Evolutionary conservation across 2,329 filamentous ascomycete genomes (phyloP), one percentile per base, ranked within the genome.

Genomic region (Nemania sp.): DNA sequence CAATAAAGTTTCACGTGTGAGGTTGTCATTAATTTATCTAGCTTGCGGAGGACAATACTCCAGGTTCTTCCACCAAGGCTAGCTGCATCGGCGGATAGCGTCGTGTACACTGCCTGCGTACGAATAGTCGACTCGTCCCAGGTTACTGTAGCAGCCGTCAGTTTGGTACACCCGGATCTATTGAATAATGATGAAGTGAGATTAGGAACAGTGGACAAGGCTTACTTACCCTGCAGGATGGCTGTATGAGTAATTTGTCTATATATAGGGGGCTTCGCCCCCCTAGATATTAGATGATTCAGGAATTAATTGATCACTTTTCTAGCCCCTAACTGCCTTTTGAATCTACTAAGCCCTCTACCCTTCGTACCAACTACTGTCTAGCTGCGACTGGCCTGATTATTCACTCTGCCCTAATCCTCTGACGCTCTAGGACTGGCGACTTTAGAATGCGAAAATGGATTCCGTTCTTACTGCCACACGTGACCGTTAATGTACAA

Each of bases 91-190:
- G 60, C 56, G 5, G 60, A 62, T 1, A 62, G 50, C 21, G 51
- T 39, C 3, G 60, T 62, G n/a, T 62, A 62, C 17, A 62, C 60
- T 1, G 60, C 56, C n/a, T 60, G 56, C 1, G 56, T 59, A 13
- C 60, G 60, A 4, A 7, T 40, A 2, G 34, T 1, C 1, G 6
- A 9, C 17, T 25, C 3, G 12, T 37, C 12, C 60, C 56, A 59
- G 9, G 4, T 12, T 11, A 35, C 54, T 62, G 12, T 45, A 11
- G 2, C 17, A 7, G 37, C 2, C 17, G 40, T 59, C 25, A 59
- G 57, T 42, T 21, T 40, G 29, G 13, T 15, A n/a, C 20, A 32
- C 42, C 9, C 9, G 10, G 21, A 10, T 2, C 25, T 12, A 2
- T 2, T 5, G 32, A n/a, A 12, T 5, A 15, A 25, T 13, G 42